phyloP scores from a whole-genome alignment of 257 asterid genomes.

The Jaltomata sinuosa region DNA sequence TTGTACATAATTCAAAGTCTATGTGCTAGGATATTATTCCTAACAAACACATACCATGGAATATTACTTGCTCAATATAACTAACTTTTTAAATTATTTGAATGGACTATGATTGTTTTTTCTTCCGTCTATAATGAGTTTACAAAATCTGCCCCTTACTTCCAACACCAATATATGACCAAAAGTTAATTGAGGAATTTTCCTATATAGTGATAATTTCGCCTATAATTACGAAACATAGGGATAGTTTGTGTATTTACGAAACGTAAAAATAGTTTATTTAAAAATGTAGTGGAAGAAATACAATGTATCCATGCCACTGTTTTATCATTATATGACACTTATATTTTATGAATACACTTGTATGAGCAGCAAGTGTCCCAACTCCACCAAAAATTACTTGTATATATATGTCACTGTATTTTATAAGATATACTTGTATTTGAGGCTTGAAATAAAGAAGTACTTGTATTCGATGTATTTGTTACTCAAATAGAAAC shows the following conservation, averaged over 20 bases:
- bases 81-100: not conserved
- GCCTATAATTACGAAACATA: not conserved
- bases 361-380: no score
- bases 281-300: not conserved
- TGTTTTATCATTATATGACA: no score
- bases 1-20: no score
- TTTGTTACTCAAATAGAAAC: no score
- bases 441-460: no score
- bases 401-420: no score
- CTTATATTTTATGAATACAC: no score
- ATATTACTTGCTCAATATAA: not conserved
- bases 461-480: no score
- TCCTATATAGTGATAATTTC: no score
- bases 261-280: not conserved
- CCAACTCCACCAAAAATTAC: not conserved
- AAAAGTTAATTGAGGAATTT: not conserved
- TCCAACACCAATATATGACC: not conserved
- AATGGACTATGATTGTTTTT: not conserved
- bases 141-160: not conserved
- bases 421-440: no score
- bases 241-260: not conserved
- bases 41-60: not conserved
- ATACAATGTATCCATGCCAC: not conserved
- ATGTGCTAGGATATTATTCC: not conserved
- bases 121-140: not conserved